A percentile compares a stretch with the other conserved stretches of the same genome.
These are phyloP conservation scores for Ciborinia camelliae DNA, from an alignment of 2,329 filamentous ascomycete species.

Conservation along the genomic window DNA sequence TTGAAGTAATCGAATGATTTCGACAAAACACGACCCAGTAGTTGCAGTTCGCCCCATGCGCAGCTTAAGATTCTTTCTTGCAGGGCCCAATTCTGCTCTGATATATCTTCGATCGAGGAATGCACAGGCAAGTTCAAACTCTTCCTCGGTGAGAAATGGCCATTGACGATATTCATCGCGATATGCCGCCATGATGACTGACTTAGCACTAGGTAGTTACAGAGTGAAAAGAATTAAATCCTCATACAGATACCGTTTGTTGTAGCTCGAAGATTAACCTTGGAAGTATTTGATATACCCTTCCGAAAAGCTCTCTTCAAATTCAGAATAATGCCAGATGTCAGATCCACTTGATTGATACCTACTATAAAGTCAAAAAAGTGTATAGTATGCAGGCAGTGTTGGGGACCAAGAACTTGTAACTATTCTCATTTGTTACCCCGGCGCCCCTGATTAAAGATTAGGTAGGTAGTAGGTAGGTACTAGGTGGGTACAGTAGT, in stretches of 20 bases:
- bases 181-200: conserved; percentile 35
- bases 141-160: conserved; percentile 57
- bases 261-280: neutral
- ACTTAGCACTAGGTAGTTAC: conserved; percentile 11
- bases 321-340: neutral
- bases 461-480: no score
- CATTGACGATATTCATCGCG: conserved; percentile 46
- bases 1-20: conserved; percentile 34
- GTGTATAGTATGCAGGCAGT: neutral
- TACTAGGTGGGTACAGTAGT: no score
- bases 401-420: neutral
- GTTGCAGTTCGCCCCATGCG: conserved; percentile 42
- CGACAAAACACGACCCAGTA: conserved; percentile 33
- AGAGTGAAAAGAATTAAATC: neutral
- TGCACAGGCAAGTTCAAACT: conserved; percentile 65
- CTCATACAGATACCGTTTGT: neutral
- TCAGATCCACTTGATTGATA: neutral
- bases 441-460: no score
- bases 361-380: neutral
- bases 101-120: conserved; percentile 57
- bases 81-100: conserved; percentile 53
- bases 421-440: neutral
- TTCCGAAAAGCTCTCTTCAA: neutral
- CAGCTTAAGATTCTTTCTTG: conserved; percentile 54
- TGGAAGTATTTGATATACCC: neutral